Conservation (phyloP, 2,329 filamentous ascomycete genomes). For the Arthrinium puccinioides region DNA sequence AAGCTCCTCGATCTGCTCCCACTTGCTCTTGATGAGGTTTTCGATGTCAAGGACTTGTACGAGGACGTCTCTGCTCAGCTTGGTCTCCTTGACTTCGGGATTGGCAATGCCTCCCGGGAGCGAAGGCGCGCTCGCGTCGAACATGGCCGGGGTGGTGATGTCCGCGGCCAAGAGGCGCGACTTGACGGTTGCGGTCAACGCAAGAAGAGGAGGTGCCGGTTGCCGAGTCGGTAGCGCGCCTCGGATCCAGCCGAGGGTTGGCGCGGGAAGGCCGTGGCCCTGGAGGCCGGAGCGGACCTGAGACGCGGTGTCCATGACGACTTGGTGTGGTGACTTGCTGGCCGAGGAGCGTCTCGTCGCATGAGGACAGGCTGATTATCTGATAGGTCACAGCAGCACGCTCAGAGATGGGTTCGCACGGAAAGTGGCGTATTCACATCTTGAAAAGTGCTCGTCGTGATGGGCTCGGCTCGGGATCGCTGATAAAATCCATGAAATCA, state of each 20-base stretch:
- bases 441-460: too few relatives aligned
- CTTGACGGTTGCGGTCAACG: constrained; percentile 70
- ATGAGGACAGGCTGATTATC: too few relatives aligned
- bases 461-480: too few relatives aligned
- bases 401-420: too few relatives aligned
- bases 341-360: too few relatives aligned
- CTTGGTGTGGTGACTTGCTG: too few relatives aligned
- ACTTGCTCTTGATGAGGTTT: constrained; percentile 71
- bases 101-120: constrained; percentile 51
- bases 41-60: constrained; percentile 84
- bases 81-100: constrained; percentile 44
- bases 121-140: constrained; percentile 30
- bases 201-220: constrained; percentile 56
- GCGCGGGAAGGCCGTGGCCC: constrained; percentile 44
- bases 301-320: constrained; percentile 28
- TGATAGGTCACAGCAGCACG: too few relatives aligned
- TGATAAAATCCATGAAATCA: too few relatives aligned
- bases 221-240: constrained; percentile 50
- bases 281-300: constrained; percentile 47
- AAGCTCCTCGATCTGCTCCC: constrained; percentile 81
- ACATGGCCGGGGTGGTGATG: constrained; percentile 53
- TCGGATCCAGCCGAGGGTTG: constrained; percentile 54
- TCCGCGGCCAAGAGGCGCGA: constrained; percentile 75
- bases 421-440: too few relatives aligned
- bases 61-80: constrained; percentile 54